Base-by-base conservation (phyloP, 2,329 filamentous ascomycete genomes). In the Hymenoscyphus linearis region DNA sequence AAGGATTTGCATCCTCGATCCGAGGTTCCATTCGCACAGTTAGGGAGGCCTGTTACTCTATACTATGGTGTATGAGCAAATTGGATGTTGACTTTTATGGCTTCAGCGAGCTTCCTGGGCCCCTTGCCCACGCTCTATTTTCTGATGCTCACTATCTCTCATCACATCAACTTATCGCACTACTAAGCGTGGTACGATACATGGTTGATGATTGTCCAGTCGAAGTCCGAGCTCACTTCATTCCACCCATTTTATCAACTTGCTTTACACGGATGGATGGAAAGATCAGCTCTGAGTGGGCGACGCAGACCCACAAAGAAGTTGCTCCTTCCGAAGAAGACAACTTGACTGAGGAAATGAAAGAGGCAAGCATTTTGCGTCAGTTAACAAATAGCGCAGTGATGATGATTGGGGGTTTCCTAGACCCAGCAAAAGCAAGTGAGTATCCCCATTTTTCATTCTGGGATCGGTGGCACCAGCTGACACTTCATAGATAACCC, bases 311-410 rank as follows among this genome's bases (percentile, higher is more conserved):
- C 71, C 77, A 82, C 65, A 78, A 85, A 65, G 82, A 89, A 67
- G 78, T 77, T 22, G 78, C 85, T 13, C 82, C 83, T 50, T 82
- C 87, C 1, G 87, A 87, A 3, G 87, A 87, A 22, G 91, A 93
- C 60, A 90, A 90, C 62, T 78, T 99, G 58, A 90, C 90, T 1
- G 92, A 97, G 67, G 95, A 99, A 77, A 99, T 99, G 95, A 96
- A 97, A 76, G 88, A 91, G 6, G 95, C 99, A 74, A 98, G 93
- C 71, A 96, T 99, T 34, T 78, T 99, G 53, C 86, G 95, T 22
- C 92, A 97, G 73, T 82, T 98, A 56, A 97, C 93, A 0, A 95
- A 96, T 74, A 91, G 91, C 3, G 91, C 93, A 1, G 91, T 97
- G 34, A 87, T 95, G 68, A 91, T 98, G 82, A 89, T 97, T 65